Base-by-base conservation (phyloP, 2,329 filamentous ascomycete species). In the Neospermospora avenae region DNA sequence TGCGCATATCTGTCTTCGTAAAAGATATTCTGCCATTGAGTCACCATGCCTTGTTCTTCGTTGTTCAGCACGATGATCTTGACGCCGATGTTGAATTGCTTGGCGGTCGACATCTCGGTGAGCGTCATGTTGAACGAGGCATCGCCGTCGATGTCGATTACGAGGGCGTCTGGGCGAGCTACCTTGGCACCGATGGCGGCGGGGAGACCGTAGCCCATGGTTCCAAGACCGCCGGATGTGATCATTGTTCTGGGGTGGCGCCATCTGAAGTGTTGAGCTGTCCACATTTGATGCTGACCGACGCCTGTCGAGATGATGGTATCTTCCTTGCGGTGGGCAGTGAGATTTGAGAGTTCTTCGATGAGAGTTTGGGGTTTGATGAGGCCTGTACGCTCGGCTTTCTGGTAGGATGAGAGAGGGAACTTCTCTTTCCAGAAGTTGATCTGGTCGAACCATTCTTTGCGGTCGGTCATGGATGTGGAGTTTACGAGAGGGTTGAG, bases 61-160 rank as follows among this genome's bases (percentile, higher is more conserved):
- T 96, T 99, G 81, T 98, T 98, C 58, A 99, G 77, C 25, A 98
- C 82, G 69, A 98, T 91, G 62, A 98, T 83, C 83, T 98, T 98
- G 76, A 96, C 88, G 66, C 90, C 93, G 74, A 98, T 97, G 78
- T 95, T 90, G 81, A 98, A 98, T 77, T 99, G 93, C 8, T 90
- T 85, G 44, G 93, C 93, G 1, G 93, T 97, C 48, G 89, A 90
- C 56, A 99, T 86, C 78, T 99, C 95, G 1, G 93, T 97, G 61
- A 97, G 82, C 5, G 95, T 98, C 95, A 99, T 98, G 82, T 91
- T 91, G 81, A 99, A 98, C 3, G 93, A 97, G n/a, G 93, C 95
- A 74, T 98, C 95, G 64, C 95, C 95, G 74, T 99, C 95, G 71
- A 98, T 96, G 75, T 98, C 93, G 61, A 98, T 86, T 62, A 98